Conservation (phyloP, 2,329 filamentous ascomycete species). For the Cryphonectria naterciae region DNA sequence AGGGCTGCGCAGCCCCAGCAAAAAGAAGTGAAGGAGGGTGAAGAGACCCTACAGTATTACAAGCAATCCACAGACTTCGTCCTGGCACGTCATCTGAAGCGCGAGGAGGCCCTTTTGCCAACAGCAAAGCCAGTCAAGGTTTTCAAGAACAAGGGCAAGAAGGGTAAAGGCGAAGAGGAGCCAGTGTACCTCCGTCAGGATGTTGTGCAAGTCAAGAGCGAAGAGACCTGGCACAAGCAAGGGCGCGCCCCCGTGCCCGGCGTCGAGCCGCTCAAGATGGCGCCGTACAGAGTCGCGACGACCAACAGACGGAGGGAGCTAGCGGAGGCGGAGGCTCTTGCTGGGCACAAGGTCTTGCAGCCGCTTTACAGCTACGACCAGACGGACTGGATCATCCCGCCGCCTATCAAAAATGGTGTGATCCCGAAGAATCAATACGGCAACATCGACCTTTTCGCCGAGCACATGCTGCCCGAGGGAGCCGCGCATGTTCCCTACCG, state of each 20-base stretch:
- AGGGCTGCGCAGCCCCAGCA: slow-evolving; percentile 73
- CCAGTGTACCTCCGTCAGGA: slow-evolving; percentile 81
- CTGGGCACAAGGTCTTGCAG: slow-evolving; percentile 82
- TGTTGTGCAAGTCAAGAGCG: slow-evolving; percentile 83
- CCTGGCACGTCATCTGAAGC: slow-evolving; percentile 81
- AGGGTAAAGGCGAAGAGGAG: slow-evolving; percentile 71
- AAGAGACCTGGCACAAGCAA: slow-evolving; percentile 98
- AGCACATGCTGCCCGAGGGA: slow-evolving; percentile 84
- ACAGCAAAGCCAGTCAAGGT: slow-evolving; percentile 70
- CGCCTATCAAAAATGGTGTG: slow-evolving; percentile 78
- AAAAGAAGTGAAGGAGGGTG: slow-evolving; percentile 73
- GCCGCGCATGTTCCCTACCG: slow-evolving; percentile 82
- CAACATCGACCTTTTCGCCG: slow-evolving; percentile 94
- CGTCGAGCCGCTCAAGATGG: slow-evolving; percentile 78
- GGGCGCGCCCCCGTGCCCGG: slow-evolving; percentile 75
- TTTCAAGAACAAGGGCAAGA: slow-evolving; percentile 75
- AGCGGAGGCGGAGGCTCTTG: slow-evolving; percentile 78
- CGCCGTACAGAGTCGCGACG: slow-evolving; percentile 90
- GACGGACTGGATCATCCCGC: slow-evolving; percentile 94
- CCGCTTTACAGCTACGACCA: slow-evolving; percentile 83
- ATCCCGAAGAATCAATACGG: slow-evolving; percentile 96
- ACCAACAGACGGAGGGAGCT: slow-evolving; percentile 85
- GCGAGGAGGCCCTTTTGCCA: slow-evolving; percentile 84
- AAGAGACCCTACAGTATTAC: slow-evolving; percentile 85
- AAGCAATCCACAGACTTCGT: slow-evolving; percentile 85